Evolutionary conservation across 2,329 filamentous ascomycete species (phyloP), one percentile per base, ranked within the genome.

Genomic region (Xylogone sp.): DNA sequence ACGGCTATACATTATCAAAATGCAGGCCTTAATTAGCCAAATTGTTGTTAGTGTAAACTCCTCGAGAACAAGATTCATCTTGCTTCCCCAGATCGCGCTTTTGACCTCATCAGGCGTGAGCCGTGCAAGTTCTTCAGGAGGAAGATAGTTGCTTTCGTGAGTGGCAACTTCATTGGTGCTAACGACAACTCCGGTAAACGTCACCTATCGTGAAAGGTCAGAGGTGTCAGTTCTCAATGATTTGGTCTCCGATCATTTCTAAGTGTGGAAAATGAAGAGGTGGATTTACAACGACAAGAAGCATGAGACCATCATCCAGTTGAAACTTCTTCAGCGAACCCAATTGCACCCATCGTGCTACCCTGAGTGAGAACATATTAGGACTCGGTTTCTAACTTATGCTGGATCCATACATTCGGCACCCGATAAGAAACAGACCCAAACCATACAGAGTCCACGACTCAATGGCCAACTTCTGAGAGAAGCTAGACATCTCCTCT

Each of bases 31-130:
- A 53, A 80, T 68, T 0, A 68, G 61, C 74, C 76, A 82, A 21
- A 78, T 77, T 8, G 75, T 73, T 43, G 81, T 68, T 21, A 83
- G 68, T 66, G 86, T 84, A 61, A 77, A 74, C 65, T 83, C 71
- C 56, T 84, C 81, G 3, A 78, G 76, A 10, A 82, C 74, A 45
- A 83, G 69, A 1, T 83, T 79, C 72, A 80, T 78, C 70, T 84
- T 84, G 45, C 79, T 82, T 8, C 81, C 81, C 22, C 42, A 50
- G 22, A 50, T 46, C 8, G 22, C 34, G 21, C 44, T 43, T n/a
- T 29, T 21, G 3, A 50, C 27, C 34, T 45, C 21, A 2, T 45
- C 43, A 2, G 19, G 43, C 21, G 19, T 3, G 16, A 45, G 21
- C 16, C 16, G 12, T 13, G 21, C 20, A 27, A 27, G 13, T 45